These are phyloP conservation scores for Nicotiana tomentosiformis DNA, from an alignment of 257 asterid species.

Conservation along the genomic window DNA sequence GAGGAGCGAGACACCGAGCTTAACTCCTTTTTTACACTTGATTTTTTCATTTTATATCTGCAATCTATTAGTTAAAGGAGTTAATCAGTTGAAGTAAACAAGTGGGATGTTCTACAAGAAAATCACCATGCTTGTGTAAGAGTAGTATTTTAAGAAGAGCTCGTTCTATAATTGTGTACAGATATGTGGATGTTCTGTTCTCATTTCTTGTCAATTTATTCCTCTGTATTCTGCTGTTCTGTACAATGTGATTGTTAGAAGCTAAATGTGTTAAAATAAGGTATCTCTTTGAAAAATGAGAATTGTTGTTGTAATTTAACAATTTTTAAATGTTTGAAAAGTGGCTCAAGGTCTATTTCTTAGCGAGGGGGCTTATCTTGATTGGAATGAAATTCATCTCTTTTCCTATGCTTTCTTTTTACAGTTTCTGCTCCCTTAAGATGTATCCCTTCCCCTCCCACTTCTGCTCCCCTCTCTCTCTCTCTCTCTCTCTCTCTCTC, in stretches of 20 bases:
- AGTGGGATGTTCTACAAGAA: not conserved
- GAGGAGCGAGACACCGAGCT: not conserved
- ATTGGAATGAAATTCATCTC: not conserved
- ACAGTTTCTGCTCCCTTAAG: not conserved
- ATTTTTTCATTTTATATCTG: not conserved
- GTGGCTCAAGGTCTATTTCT: not conserved
- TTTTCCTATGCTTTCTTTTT: not conserved
- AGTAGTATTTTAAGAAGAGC: not conserved
- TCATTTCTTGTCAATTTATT: not conserved
- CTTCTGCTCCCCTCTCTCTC: not conserved
- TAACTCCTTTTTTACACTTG: not conserved
- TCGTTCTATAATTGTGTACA: not conserved
- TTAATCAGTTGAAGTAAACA: not conserved
- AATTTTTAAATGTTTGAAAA: not conserved
- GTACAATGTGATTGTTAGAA: not conserved
- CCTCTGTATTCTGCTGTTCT: not conserved
- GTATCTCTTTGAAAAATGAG: not conserved
- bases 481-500: not conserved
- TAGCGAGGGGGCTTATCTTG: not conserved
- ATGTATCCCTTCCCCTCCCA: not conserved
- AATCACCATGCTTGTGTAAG: not conserved
- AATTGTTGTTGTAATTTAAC: not conserved
- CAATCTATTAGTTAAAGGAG: not conserved
- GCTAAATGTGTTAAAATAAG: not conserved
- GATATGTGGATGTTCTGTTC: not conserved